Base-by-base conservation (phyloP, 352 stramenopile species). In the Globisporangium perplexum region DNA sequence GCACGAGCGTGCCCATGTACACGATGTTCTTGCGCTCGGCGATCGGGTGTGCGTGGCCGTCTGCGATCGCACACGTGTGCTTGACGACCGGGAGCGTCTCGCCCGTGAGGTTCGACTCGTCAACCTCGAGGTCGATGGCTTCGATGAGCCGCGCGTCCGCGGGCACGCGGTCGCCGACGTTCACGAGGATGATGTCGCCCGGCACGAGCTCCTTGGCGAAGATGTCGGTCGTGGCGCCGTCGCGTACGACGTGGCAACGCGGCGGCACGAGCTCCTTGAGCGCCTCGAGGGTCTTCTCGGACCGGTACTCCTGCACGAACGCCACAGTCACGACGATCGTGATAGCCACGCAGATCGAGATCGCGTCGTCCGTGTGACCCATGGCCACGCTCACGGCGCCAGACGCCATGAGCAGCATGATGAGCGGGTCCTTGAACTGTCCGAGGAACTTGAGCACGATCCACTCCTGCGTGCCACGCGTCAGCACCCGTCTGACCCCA, bases 361-460 rank as follows among this genome's bases (percentile, higher is more conserved):
- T 82, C 20, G 96, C 96, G 68, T 99, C 96, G 48, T 98, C 89
- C 12, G 81, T 90, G 68, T 99, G 96, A 31, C 93, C 88, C 67
- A 98, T 90, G 41, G 86, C 53, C 12, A 98, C 65, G 36, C 90
- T 98, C 48, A 98, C 77, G 5, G 75, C 64, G 2, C 94, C 95
- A 0, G 88, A 98, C 15, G 77, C 88, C 54, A 99, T 82, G 33
- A 99, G 81, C 68, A 99, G 86, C 56, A 98, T 58, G 66, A 98
- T 98, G 7, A 99, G 74, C 15, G 96, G 96, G 68, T 99, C 96
- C 64, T 98, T 98, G 65, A 99, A 94, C 74, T 98, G 96, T 30
- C 80, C 83, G 15, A 88, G 30, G 57, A 98, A 97, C 58, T 97
- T 97, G 36, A 77, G 57, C 28, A 97, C 44, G n/a, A 98, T 77